Conservation (phyloP, 2,329 filamentous ascomycete genomes). For the Colletotrichum destructivum region DNA sequence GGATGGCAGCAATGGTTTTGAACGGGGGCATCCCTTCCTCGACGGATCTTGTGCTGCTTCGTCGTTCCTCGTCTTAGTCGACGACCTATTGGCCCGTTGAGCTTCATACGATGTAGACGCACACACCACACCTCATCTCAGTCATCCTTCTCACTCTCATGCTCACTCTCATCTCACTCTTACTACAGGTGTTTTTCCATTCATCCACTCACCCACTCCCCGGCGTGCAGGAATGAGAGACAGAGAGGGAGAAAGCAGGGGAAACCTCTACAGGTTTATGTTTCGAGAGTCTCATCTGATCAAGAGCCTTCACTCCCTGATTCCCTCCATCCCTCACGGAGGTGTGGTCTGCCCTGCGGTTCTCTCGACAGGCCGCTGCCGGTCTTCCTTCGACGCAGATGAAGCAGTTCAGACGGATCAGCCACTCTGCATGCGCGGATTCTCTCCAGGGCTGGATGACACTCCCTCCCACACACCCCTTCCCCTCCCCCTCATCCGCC, state of each 20-base stretch:
- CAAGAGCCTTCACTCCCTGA: background rate
- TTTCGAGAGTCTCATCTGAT: constrained; percentile 39
- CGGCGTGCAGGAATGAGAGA: constrained; percentile 7
- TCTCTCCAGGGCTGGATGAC: background rate
- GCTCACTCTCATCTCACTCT: background rate
- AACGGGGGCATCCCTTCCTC: constrained; percentile 18
- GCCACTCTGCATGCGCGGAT: constrained; percentile 26
- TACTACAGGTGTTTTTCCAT: background rate
- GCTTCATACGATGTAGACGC: background rate
- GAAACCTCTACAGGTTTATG: constrained; percentile 15
- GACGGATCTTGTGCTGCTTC: constrained; percentile 6
- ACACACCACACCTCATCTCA: too few species aligned
- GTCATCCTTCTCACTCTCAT: too few species aligned
- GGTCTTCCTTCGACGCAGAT: background rate
- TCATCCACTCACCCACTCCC: constrained; percentile 22
- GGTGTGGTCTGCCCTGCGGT: background rate
- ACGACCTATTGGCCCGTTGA: constrained; percentile 18
- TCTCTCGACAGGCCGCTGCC: background rate
- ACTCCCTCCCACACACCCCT: background rate
- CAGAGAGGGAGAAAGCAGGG: background rate
- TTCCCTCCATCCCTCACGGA: constrained; percentile 1
- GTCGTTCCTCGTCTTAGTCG: constrained; percentile 6
- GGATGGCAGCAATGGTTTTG: background rate
- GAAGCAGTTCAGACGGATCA: constrained; percentile 36
- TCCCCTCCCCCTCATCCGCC: background rate